Percentiles rank a stretch among this genome's conserved stretches.
Evolutionary conservation across 768 basidiomycete species (phyloP).

Genomic region (Phylloporus sp.): DNA sequence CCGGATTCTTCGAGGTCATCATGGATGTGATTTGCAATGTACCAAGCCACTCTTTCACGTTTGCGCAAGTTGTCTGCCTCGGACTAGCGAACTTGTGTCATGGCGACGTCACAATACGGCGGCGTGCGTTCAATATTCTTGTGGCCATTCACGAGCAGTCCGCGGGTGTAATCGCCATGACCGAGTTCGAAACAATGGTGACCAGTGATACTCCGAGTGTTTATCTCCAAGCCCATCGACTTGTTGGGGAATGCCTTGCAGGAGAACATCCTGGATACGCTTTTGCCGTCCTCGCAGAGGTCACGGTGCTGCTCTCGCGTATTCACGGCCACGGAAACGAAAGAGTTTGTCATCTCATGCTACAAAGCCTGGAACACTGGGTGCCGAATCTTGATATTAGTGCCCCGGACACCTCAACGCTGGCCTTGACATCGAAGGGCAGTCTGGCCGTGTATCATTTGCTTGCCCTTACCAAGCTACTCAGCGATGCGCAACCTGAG

Average conservation of each 20-base stretch:
- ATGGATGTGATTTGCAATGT: slow-evolving; percentile 60
- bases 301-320: slow-evolving; percentile 69
- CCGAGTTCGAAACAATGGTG: slow-evolving; percentile 69
- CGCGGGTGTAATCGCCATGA: slow-evolving; percentile 63
- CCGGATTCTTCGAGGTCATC: slow-evolving; percentile 75
- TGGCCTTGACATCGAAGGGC: slow-evolving; percentile 42
- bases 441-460: slow-evolving; percentile 72
- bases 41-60: slow-evolving; percentile 58
- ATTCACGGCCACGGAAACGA: slow-evolving; percentile 49
- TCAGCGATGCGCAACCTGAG: slow-evolving; percentile 68
- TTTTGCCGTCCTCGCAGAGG: slow-evolving; percentile 60
- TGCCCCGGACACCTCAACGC: slow-evolving; percentile 43
- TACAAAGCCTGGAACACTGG: slow-evolving; percentile 85
- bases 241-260: slow-evolving; percentile 75
- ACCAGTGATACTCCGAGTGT: slow-evolving; percentile 70
- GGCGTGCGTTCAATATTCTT: slow-evolving; percentile 74
- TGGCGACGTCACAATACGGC: slow-evolving; percentile 56
- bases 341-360: slow-evolving; percentile 53
- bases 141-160: slow-evolving; percentile 67
- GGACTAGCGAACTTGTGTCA: slow-evolving; percentile 85
- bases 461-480: slow-evolving; percentile 77
- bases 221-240: slow-evolving; percentile 76
- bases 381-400: slow-evolving; percentile 59
- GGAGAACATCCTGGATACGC: slow-evolving; percentile 69
- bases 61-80: slow-evolving; percentile 71